These are phyloP conservation scores for Botrytis fabae DNA, from an alignment of 2,329 filamentous ascomycete species.

Conservation along the genomic window DNA sequence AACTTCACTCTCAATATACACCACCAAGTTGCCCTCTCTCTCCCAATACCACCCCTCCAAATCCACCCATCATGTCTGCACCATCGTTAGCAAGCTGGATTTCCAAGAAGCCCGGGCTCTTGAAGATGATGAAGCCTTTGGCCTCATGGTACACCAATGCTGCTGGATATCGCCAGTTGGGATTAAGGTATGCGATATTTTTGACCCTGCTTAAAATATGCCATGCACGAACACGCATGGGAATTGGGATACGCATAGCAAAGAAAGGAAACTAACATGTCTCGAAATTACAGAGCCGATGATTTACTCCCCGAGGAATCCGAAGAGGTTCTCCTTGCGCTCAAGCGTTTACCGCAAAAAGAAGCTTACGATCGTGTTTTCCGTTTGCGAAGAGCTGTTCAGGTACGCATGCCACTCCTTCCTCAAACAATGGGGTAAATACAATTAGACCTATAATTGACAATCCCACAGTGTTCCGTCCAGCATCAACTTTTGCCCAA, in stretches of 20 bases:
- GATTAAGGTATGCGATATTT: conserved; percentile 67
- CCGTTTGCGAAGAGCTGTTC: conserved; percentile 92
- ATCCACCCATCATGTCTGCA: conserved; percentile 39
- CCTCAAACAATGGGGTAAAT: neutral
- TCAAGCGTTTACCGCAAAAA: conserved; percentile 87
- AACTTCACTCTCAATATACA: conserved; percentile 23
- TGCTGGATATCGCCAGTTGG: conserved; percentile 89
- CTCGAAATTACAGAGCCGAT: conserved; percentile 68
- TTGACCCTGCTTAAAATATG: neutral
- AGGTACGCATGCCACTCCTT: conserved; percentile 55
- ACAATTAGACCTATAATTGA: conserved; percentile 25
- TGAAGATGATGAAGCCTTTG: conserved; percentile 74
- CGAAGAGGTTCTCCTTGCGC: conserved; percentile 79
- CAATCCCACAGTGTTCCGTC: conserved; percentile 49
- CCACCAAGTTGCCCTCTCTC: conserved; percentile 16
- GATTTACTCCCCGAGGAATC: conserved; percentile 93
- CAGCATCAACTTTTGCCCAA: conserved; percentile 65
- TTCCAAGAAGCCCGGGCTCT: conserved; percentile 82
- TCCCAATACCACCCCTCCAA: conserved; percentile 2
- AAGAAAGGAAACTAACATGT: conserved; percentile 28
- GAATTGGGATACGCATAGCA: neutral
- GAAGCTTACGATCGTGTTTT: conserved; percentile 96
- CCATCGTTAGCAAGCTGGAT: conserved; percentile 72
- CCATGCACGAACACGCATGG: neutral
- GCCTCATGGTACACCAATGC: conserved; percentile 87